phyloP scores from a whole-genome alignment of 805 yeast genomes.

The Sungouiozyma ichnusensis region DNA sequence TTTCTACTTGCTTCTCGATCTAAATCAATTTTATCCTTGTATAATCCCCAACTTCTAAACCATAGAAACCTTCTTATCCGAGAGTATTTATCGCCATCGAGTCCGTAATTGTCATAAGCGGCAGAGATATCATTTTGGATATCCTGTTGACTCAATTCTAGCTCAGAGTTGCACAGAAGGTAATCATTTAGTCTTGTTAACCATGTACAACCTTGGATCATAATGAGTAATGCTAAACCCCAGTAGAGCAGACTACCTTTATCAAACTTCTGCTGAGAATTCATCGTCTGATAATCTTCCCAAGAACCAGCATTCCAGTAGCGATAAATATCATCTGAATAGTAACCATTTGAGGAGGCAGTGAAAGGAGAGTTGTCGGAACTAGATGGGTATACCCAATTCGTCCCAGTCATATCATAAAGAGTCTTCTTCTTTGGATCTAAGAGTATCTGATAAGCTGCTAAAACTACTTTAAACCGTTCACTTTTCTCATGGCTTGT shows the following conservation, averaged over 20 bases:
- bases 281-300: slow-evolving; percentile 43
- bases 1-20: slow-evolving; percentile 43
- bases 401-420: slow-evolving; percentile 38
- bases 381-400: slow-evolving; percentile 34
- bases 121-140: slow-evolving; percentile 32
- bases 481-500: slow-evolving; percentile 22
- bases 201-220: slow-evolving; percentile 34
- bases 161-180: slow-evolving; percentile 19
- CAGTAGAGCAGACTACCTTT: slow-evolving; percentile 12
- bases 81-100: slow-evolving; percentile 39
- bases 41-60: slow-evolving; percentile 36
- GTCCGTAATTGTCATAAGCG: slow-evolving; percentile 42
- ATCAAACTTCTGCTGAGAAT: neutral
- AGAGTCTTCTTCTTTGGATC: slow-evolving; percentile 34
- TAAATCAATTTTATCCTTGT: slow-evolving; percentile 21
- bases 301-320: slow-evolving; percentile 57
- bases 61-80: slow-evolving; percentile 48
- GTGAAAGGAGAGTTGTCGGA: too few relatives aligned
- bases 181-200: slow-evolving; percentile 31
- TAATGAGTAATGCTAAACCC: slow-evolving; percentile 29
- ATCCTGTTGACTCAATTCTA: slow-evolving; percentile 29
- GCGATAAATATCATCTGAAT: slow-evolving; percentile 22
- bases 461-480: slow-evolving; percentile 44
- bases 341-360: too few relatives aligned
- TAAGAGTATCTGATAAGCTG: slow-evolving; percentile 49